Evolutionary conservation across 768 basidiomycete genomes (phyloP).

Genomic region (Gelatoporia subvermispora): DNA sequence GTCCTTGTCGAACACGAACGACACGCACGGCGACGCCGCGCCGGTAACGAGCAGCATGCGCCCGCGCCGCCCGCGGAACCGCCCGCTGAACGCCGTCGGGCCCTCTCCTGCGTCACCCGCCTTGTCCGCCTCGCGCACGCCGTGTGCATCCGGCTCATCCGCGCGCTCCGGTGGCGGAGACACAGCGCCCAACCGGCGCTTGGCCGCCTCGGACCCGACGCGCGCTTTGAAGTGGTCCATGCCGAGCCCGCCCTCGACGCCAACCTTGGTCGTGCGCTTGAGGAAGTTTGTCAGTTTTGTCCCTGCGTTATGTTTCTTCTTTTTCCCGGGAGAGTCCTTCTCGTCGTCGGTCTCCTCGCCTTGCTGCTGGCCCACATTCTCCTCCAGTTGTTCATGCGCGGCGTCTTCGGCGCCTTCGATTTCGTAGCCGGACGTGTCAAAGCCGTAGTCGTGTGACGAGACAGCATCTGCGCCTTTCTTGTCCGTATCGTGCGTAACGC

Average conservation of each 20-base stretch:
- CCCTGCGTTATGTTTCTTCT: constrained; percentile 10
- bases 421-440: constrained; percentile 32
- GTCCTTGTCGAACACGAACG: constrained; percentile 19
- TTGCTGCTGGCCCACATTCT: constrained; percentile 41
- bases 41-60: constrained; percentile 23
- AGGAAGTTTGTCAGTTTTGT: constrained; percentile 18
- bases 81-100: constrained; percentile 25
- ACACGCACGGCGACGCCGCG: constrained; percentile 28
- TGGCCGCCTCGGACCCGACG: constrained; percentile 24
- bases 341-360: constrained; percentile 30
- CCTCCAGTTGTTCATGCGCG: constrained; percentile 37
- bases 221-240: constrained; percentile 29
- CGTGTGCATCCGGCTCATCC: not conserved
- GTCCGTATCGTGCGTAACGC: constrained; percentile 1
- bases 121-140: constrained; percentile 6
- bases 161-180: constrained; percentile 7
- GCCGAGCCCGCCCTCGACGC: constrained; percentile 24
- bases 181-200: constrained; percentile 27
- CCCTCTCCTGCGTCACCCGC: constrained; percentile 19
- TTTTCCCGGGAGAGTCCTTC: constrained; percentile 17
- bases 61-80: constrained; percentile 27
- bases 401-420: constrained; percentile 29
- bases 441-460: constrained; percentile 11
- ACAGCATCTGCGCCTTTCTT: constrained; percentile 11
- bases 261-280: constrained; percentile 24